These are phyloP conservation scores for Globisporangium rhizosaccharum DNA, from an alignment of 352 stramenopile genomes.

Conservation along the genomic window DNA sequence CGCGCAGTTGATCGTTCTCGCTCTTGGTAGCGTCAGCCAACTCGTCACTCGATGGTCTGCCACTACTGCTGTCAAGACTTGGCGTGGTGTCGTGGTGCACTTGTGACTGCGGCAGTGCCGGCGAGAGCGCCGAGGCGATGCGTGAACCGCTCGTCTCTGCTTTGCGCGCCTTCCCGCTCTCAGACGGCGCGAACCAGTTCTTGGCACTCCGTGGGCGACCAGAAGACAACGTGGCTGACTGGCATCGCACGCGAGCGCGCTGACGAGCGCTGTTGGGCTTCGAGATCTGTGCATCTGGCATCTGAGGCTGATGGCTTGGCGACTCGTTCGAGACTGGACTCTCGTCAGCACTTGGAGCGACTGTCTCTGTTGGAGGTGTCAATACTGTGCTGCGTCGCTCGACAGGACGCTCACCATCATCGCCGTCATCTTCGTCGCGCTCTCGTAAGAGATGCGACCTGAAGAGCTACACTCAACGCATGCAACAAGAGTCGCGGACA, in stretches of 20 bases:
- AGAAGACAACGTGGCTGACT: neutral
- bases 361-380: neutral
- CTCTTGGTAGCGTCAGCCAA: too few species aligned
- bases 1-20: neutral
- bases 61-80: neutral
- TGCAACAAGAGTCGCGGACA: too few species aligned
- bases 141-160: neutral
- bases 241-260: constrained; percentile 3
- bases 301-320: neutral
- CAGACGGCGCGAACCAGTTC: constrained; percentile 13
- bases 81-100: neutral
- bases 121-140: neutral
- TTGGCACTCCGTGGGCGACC: neutral
- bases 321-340: neutral
- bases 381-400: neutral
- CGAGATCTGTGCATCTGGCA: neutral
- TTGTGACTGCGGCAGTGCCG: neutral
- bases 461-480: neutral
- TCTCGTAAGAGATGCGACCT: constrained; percentile 5
- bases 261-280: constrained; percentile 2
- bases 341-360: neutral
- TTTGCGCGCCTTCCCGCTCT: neutral
- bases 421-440: neutral
- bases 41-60: too few species aligned
- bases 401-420: neutral